Base-by-base conservation (phyloP, 805 yeast species). In the Metschnikowia borealis region DNA sequence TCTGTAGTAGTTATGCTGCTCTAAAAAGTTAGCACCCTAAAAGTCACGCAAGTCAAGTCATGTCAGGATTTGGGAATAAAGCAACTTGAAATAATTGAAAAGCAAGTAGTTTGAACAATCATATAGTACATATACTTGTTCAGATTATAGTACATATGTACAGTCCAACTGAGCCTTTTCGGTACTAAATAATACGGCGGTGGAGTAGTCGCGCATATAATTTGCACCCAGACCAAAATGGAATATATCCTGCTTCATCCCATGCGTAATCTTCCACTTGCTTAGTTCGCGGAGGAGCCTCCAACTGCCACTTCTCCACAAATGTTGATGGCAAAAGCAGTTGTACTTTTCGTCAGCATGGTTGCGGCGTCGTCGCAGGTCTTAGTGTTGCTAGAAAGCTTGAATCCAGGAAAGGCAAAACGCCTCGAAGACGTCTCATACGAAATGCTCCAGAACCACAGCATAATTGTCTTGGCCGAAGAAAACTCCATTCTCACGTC, bases 401-500 rank as follows among this genome's bases (percentile, higher is more conserved):
- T 32, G 10, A 32, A n/a, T 36, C 46, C 44, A 10, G 29, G 17
- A 17, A 29, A 13, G 35, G 37, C 32, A 17, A 33, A 17, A 21
- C 26, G 36, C 11, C 15, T 46, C 14, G 45, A 39, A 18, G 37
- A 38, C 21, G 32, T 46, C 11, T 26, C 45, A 10, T 20, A n/a
- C 8, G 52, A 49, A 17, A 41, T 49, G 33, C 53, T 55, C 6
- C 23, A 29, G n/a, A 31, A 36, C 3, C 39, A 49, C 21, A 39
- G 37, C 7, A 37, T 57, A 2, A 46, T 55, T 11, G 42, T 39
- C 10, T 50, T 55, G 31, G 43, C 44, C 14, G 41, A 52, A 3
- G 56, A 53, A 18, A 44, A 38, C 10, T 48, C 60, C 14, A 26
- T 51, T 10, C 44, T 53, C 7, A 38, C 46, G 14, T 40, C 52